phyloP scores from a whole-genome alignment of 2,329 filamentous ascomycete species.

The Chrysoporthe puriensis region DNA sequence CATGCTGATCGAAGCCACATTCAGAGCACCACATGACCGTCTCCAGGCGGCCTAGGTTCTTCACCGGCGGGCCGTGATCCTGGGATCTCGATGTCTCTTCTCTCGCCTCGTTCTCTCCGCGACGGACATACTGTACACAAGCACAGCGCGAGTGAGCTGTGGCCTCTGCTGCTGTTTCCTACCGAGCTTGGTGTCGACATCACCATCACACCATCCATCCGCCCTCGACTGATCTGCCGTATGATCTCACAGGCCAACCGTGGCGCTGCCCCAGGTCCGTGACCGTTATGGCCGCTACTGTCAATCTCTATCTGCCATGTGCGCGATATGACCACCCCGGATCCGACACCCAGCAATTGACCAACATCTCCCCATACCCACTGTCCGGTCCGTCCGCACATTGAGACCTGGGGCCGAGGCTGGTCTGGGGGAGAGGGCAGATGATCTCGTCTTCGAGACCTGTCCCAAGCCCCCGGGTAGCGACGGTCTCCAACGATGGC shows the following conservation, averaged over 20 bases:
- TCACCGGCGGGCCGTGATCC: background rate
- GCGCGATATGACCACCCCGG: background rate
- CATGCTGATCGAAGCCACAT: conserved; percentile 23
- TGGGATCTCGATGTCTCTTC: conserved; percentile 21
- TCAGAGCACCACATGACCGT: conserved; percentile 19
- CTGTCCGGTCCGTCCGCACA: background rate
- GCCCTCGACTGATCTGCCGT: conserved; percentile 16
- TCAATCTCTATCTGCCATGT: background rate
- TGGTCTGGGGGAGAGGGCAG: background rate
- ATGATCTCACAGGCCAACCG: background rate
- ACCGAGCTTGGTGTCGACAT: background rate
- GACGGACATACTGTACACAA: background rate
- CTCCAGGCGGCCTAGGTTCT: conserved; percentile 8
- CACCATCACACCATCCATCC: conserved; percentile 18
- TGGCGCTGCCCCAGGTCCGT: background rate
- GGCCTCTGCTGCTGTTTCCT: conserved; percentile 3
- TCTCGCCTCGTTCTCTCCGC: background rate
- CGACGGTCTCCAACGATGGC: background rate
- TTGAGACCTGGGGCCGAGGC: background rate
- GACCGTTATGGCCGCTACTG: background rate
- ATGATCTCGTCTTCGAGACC: background rate
- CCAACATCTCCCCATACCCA: background rate
- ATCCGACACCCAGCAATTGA: background rate
- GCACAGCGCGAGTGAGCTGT: conserved; percentile 2
- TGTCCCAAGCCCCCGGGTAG: conserved; percentile 7